These are phyloP conservation scores for Colletotrichum sp. DNA, from an alignment of 2,329 filamentous ascomycete species.

Conservation along the genomic window DNA sequence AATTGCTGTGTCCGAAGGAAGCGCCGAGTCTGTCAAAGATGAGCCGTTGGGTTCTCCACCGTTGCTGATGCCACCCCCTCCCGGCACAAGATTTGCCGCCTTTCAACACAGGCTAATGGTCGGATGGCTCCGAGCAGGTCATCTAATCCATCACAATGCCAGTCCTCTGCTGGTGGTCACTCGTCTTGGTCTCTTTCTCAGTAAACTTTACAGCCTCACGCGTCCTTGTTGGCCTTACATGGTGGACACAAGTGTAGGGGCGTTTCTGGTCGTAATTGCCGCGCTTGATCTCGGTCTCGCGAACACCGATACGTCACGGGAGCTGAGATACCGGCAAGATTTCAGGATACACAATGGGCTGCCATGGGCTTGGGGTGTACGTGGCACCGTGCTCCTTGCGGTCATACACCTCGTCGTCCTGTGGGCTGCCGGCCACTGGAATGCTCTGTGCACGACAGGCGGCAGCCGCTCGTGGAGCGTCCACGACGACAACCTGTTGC, in stretches of 20 bases:
- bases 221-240: constrained; percentile 76
- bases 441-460: constrained; percentile 34
- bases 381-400: constrained; percentile 35
- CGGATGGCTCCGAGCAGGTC: constrained; percentile 39
- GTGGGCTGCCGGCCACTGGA: constrained; percentile 38
- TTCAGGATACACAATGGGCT: not conserved
- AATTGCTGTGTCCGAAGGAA: constrained; percentile 18
- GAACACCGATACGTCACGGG: not conserved
- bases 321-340: not conserved
- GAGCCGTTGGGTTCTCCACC: constrained; percentile 36
- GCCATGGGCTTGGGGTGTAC: constrained; percentile 32
- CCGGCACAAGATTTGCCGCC: constrained; percentile 38
- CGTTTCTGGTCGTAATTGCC: constrained; percentile 73
- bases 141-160: constrained; percentile 29
- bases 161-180: constrained; percentile 40
- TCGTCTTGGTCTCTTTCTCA: constrained; percentile 68
- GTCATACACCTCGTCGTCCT: constrained; percentile 37
- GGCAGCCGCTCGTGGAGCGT: not conserved
- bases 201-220: constrained; percentile 71
- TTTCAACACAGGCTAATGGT: constrained; percentile 38
- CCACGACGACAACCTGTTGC: not conserved
- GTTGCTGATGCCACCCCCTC: constrained; percentile 54
- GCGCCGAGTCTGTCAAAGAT: constrained; percentile 21
- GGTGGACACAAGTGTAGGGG: constrained; percentile 66
- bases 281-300: constrained; percentile 65